Evolutionary conservation across 352 stramenopile species (phyloP), one percentile per base, ranked within the genome.

Genomic region (Globisporangium paddicum): DNA sequence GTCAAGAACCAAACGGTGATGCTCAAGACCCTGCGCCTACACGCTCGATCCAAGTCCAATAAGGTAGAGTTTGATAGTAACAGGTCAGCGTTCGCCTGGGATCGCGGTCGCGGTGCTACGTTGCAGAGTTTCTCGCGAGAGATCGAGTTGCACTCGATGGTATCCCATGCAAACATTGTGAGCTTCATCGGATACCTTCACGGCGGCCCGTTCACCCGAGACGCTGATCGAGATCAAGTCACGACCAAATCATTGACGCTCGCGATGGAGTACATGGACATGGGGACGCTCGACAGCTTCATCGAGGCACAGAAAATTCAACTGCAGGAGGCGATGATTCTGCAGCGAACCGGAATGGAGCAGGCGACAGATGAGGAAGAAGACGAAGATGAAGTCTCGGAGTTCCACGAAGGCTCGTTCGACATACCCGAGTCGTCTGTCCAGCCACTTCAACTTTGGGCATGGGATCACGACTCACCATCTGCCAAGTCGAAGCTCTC

Each of bases 131-230:
- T 62, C 35, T 28, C 34, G 45, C n/a, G 34, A 16, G 81, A 93
- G 46, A 66, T 93, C 14, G 72, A 73, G 30, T 67, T 82, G 18
- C 72, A 85, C 61, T 74, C 83, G 21, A 63, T 74, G 37, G 73
- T 93, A 34, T 75, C 67, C 13, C 83, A 93, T 51, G 74, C 79
- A 11, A 83, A 85, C 56, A 70, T 93, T 19, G 76, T 80, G 47
- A 50, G 71, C 13, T 93, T 90, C 54, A 67, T 88, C 23, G 81
- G 84, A 7, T 80, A 68, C 18, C 18, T 74, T 13, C 46, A 54
- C 49, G 58, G 42, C 25, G 46, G 37, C 9, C 48, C 45, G 19
- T 55, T 13, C 10, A 32, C 35, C 13, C 51, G 26, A 21, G 66
- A 47, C 47, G 16, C 6, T 14, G 25, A 19, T 6, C 3, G n/a